Evolutionary conservation across 768 basidiomycete genomes (phyloP), one percentile per base, ranked within the genome.

Genomic region (Xerocomellus amylosporus): DNA sequence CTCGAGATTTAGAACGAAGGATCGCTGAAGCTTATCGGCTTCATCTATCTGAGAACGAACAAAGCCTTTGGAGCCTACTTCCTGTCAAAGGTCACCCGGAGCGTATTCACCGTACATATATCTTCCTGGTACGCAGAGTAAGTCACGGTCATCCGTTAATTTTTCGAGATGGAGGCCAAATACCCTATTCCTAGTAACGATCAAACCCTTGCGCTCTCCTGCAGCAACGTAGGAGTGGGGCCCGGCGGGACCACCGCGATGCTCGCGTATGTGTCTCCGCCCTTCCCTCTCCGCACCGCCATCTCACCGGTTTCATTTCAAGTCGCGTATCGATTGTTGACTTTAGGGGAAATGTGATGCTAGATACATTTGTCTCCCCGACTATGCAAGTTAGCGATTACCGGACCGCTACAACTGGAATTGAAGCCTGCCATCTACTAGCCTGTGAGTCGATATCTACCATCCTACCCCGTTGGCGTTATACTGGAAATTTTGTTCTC

Each of bases 241-340:
- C 85, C 87, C 17, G 88, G 89, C 4, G 90, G 90, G 8, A 86
- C 86, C 15, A 92, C 90, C 2, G 81, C 85, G 37, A 87, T 92
- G 84, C 75, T 92, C 34, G 90, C 88, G 90, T 90, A 74, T 58
- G 86, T 78, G 40, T 49, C 49, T 31, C 51, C 24, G 36, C 47
- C 39, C 26, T 56, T 51, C 51, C 36, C 40, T 45, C 46, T 49
- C 43, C 41, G 26, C 51, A 9, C 54, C 36, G 33, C 40, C 48
- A 38, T 49, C 61, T 57, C 56, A 61, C 44, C 20, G 3, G 37
- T 39, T 19, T 51, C 31, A 20, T 63, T 47, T 44, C 50, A 55
- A 82, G 80, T 42, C 78, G 79, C 46, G 77, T 82, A 37, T 78
- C 81, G 33, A 67, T 85, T 30, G 78, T 84, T 40, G 75, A 84